phyloP scores from a whole-genome alignment of 352 stramenopile genomes.

The Phytophthora quininea region DNA sequence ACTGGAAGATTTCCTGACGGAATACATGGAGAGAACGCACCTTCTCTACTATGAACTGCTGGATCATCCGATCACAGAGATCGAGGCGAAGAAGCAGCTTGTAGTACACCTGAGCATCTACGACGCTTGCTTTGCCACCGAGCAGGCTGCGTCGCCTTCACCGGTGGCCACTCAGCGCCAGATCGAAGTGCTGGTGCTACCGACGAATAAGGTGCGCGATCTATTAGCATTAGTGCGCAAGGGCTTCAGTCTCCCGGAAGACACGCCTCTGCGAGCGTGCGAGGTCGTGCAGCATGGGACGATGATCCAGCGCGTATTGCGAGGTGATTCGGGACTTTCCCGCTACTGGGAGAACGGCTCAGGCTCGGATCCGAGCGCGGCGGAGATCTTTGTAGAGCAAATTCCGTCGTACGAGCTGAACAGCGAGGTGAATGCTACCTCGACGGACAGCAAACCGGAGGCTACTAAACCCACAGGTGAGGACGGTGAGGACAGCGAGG shows the following conservation, averaged over 20 bases:
- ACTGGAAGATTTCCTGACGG: slow-evolving; percentile 72
- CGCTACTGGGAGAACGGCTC: slow-evolving; percentile 48
- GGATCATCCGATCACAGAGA: slow-evolving; percentile 77
- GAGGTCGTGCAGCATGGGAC: slow-evolving; percentile 69
- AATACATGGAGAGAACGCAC: slow-evolving; percentile 74
- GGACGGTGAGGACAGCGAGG: slow-evolving; percentile 23
- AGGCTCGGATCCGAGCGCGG: slow-evolving; percentile 41
- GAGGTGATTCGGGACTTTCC: slow-evolving; percentile 44
- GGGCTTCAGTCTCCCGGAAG: slow-evolving; percentile 45
- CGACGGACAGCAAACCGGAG: background rate
- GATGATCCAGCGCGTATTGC: slow-evolving; percentile 56
- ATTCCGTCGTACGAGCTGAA: slow-evolving; percentile 40
- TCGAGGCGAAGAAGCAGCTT: slow-evolving; percentile 87
- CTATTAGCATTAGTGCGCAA: slow-evolving; percentile 57
- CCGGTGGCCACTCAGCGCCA: slow-evolving; percentile 36
- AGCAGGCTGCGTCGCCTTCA: slow-evolving; percentile 36
- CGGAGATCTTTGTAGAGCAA: slow-evolving; percentile 64
- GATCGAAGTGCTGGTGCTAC: slow-evolving; percentile 70
- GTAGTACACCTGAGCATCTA: slow-evolving; percentile 80
- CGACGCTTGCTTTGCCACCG: slow-evolving; percentile 65
- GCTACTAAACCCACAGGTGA: slow-evolving; percentile 7
- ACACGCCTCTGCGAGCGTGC: slow-evolving; percentile 56
- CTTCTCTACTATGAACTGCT: slow-evolving; percentile 81
- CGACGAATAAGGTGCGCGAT: slow-evolving; percentile 53
- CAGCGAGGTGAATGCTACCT: slow-evolving; percentile 4